Percentiles rank a stretch among this genome's conserved stretches.
Evolutionary conservation across 352 stramenopile genomes (phyloP).

Genomic region (Phytophthora pistaciae): DNA sequence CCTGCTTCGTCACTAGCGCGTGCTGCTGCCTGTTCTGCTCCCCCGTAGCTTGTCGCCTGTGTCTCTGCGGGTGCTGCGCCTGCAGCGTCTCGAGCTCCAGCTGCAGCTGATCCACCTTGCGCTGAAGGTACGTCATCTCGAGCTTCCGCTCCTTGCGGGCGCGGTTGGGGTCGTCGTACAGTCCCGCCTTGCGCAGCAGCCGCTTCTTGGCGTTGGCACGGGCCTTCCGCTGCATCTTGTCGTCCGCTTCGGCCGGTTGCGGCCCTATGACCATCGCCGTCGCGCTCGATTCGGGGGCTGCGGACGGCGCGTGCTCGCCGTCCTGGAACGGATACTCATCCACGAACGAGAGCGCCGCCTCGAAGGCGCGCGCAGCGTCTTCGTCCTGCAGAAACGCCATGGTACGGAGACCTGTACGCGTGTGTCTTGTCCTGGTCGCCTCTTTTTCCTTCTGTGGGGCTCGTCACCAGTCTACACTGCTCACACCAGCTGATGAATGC

Average conservation of each 20-base stretch:
- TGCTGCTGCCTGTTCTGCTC: neutral
- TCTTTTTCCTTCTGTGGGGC: neutral
- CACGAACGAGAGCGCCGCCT: slow-evolving; percentile 40
- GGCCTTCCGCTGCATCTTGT: slow-evolving; percentile 19
- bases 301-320: neutral
- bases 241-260: slow-evolving; percentile 1
- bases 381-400: slow-evolving; percentile 38
- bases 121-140: slow-evolving; percentile 46
- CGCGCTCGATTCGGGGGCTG: slow-evolving; percentile 4
- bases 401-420: too few species aligned
- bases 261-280: neutral
- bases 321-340: slow-evolving; percentile 38
- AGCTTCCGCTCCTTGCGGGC: slow-evolving; percentile 51
- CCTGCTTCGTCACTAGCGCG: neutral
- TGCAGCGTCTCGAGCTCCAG: slow-evolving; percentile 39
- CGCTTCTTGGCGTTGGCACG: slow-evolving; percentile 34
- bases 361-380: slow-evolving; percentile 32
- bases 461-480: neutral
- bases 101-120: slow-evolving; percentile 46
- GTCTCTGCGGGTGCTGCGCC: neutral
- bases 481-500: neutral
- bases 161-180: slow-evolving; percentile 47
- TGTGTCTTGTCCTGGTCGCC: neutral
- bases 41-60: neutral
- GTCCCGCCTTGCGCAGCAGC: slow-evolving; percentile 30